A percentile compares a stretch with the other conserved stretches of the same genome.
These are phyloP conservation scores for Psidium friedrichsthalianum DNA, from an alignment of 345 rosid species.

Conservation along the genomic window DNA sequence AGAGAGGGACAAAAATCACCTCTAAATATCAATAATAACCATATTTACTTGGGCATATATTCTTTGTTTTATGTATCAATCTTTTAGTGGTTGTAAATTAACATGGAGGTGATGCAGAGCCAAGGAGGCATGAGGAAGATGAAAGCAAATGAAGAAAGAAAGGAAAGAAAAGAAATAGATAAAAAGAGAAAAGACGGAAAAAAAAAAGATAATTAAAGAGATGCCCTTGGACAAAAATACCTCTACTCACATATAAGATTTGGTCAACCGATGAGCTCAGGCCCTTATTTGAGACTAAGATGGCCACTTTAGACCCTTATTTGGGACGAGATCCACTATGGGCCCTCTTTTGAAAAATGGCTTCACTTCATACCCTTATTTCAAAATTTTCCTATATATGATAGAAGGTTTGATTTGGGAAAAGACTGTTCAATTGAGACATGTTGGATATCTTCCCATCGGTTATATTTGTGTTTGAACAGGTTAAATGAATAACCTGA, in stretches of 20 bases:
- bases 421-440: background rate
- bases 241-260: background rate
- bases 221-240: background rate
- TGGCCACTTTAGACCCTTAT: background rate
- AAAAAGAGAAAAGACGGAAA: too few species aligned
- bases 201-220: too few species aligned
- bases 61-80: too few species aligned
- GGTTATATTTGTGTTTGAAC: background rate
- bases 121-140: background rate
- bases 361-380: too few species aligned
- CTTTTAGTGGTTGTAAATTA: too few species aligned
- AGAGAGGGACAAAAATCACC: too few species aligned
- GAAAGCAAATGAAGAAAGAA: background rate
- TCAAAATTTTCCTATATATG: background rate
- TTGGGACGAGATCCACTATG: fast-evolving
- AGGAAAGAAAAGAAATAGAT: background rate
- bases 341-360: background rate
- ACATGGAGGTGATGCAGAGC: too few species aligned
- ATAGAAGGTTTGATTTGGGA: background rate
- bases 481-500: background rate
- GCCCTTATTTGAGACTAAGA: background rate
- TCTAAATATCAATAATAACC: too few species aligned
- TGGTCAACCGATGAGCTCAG: background rate
- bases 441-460: background rate
- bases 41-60: too few species aligned